Conservation (phyloP, 2,329 filamentous ascomycete species). For the Fusarium acutatum region DNA sequence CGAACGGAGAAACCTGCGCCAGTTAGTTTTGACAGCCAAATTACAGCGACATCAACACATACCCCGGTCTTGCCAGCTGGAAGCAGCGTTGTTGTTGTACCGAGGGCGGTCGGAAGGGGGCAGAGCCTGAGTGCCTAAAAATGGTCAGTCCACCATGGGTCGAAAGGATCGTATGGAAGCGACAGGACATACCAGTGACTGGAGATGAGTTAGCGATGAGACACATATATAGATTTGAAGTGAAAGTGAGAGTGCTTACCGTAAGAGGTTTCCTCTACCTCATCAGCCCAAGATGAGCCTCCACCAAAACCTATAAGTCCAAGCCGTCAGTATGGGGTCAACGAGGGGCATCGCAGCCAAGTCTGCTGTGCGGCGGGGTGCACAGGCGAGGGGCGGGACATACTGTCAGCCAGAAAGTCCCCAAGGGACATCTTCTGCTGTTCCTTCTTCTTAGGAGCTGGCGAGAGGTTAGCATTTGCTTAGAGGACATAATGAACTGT, state of each 20-base stretch:
- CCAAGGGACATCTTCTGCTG: constrained; percentile 97
- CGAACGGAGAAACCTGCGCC: constrained; percentile 65
- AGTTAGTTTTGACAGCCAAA: constrained; percentile 31
- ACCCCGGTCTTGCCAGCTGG: constrained; percentile 57
- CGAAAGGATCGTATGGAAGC: constrained; percentile 7
- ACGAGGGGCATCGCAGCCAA: constrained; percentile 32
- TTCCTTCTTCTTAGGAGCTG: constrained; percentile 93
- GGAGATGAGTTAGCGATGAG: constrained; percentile 44
- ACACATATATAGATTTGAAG: neutral
- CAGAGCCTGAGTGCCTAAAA: constrained; percentile 64
- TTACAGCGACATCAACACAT: constrained; percentile 27
- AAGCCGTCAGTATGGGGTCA: constrained; percentile 41
- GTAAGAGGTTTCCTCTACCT: constrained; percentile 86
- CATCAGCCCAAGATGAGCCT: constrained; percentile 97
- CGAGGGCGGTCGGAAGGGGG: constrained; percentile 59
- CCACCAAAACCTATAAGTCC: constrained; percentile 59
- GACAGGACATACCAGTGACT: constrained; percentile 49
- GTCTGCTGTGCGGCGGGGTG: constrained; percentile 33
- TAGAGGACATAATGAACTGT: neutral
- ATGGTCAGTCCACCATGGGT: constrained; percentile 37
- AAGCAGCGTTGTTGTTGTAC: constrained; percentile 43
- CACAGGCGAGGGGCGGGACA: constrained; percentile 52
- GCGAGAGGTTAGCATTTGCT: constrained; percentile 21
- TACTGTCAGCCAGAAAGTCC: constrained; percentile 94
- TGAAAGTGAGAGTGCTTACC: constrained; percentile 62